These are phyloP conservation scores for Lentinula lateritia DNA, from an alignment of 768 basidiomycete genomes.

Conservation along the genomic window DNA sequence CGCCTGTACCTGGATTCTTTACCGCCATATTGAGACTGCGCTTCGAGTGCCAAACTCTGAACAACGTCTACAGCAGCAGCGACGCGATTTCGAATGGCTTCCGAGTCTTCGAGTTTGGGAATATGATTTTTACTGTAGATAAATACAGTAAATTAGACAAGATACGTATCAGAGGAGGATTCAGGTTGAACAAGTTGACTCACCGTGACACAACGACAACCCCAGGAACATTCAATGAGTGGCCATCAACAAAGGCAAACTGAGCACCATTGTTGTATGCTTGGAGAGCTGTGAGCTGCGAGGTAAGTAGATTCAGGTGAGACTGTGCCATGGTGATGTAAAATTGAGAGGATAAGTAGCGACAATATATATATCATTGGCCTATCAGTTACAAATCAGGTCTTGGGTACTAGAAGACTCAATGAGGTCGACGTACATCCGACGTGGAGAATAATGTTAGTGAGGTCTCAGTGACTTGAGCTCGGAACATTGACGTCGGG, in stretches of 20 bases:
- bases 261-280: not conserved
- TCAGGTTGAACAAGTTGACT: slow-evolving; percentile 50
- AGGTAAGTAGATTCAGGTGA: not conserved
- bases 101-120: slow-evolving; percentile 65
- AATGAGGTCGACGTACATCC: too few relatives aligned
- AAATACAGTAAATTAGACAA: too few relatives aligned
- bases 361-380: too few relatives aligned
- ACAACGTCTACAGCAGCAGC: not conserved
- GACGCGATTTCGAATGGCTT: slow-evolving; percentile 14
- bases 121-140: slow-evolving; percentile 73
- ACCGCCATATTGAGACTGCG: not conserved
- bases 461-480: too few relatives aligned
- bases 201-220: slow-evolving; percentile 32
- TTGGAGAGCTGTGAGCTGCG: not conserved
- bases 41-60: not conserved
- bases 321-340: not conserved
- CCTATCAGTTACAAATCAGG: too few relatives aligned
- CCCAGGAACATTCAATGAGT: not conserved
- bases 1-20: not conserved
- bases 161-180: slow-evolving; percentile 66
- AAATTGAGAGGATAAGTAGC: too few relatives aligned
- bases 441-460: too few relatives aligned
- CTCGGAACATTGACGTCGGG: too few relatives aligned
- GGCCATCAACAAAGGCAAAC: not conserved
- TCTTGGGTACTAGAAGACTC: too few relatives aligned